Evolutionary conservation across 2,329 filamentous ascomycete genomes (phyloP).

Genomic region (Talaromyces pinophilus): DNA sequence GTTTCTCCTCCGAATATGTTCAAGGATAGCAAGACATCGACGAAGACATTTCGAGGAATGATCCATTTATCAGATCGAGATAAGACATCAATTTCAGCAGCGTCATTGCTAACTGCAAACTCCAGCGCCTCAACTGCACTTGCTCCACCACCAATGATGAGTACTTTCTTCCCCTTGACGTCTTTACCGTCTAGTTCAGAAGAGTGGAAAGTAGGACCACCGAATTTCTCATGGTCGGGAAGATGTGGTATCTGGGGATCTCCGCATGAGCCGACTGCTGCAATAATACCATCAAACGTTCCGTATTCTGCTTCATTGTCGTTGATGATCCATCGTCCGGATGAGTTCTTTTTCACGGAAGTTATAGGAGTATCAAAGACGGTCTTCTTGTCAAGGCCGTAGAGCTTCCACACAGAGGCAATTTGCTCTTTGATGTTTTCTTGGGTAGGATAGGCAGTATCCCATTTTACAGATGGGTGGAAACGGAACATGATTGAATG

Average conservation of each 20-base stretch:
- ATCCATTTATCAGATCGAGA: constrained; percentile 84
- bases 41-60: constrained; percentile 74
- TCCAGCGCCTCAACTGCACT: constrained; percentile 81
- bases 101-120: constrained; percentile 68
- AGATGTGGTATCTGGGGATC: constrained; percentile 72
- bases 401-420: constrained; percentile 70
- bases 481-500: constrained; percentile 88
- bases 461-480: constrained; percentile 75
- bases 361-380: constrained; percentile 70
- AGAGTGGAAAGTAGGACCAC: constrained; percentile 73
- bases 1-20: constrained; percentile 82
- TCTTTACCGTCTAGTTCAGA: constrained; percentile 71
- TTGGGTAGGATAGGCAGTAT: constrained; percentile 73
- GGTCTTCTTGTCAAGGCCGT: constrained; percentile 70
- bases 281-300: constrained; percentile 75
- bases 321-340: constrained; percentile 77
- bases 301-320: constrained; percentile 68
- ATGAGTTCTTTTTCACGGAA: constrained; percentile 67
- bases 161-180: constrained; percentile 72
- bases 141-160: constrained; percentile 76
- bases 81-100: constrained; percentile 69
- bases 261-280: constrained; percentile 77
- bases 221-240: constrained; percentile 69
- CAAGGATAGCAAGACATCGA: constrained; percentile 71
- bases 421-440: constrained; percentile 75